Base-by-base conservation (phyloP, 257 asterid species). In the Linderniella brevidens region DNA sequence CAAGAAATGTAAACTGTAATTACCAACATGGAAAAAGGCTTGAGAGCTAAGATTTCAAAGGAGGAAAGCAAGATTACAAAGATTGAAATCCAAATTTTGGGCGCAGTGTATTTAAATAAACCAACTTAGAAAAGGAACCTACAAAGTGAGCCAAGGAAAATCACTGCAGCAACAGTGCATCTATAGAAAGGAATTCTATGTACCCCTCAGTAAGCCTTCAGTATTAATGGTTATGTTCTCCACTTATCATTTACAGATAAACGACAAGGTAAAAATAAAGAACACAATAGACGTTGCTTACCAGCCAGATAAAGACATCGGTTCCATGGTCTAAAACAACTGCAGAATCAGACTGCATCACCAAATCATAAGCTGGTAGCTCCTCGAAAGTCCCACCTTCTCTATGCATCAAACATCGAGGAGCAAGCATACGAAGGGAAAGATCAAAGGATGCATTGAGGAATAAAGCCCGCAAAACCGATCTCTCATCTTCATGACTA, bases 251-350 rank as follows among this genome's bases (percentile, higher is more conserved):
- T 25, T 6, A 25, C 32, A 25, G 32, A 25, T 2, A 25, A 25
- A 6, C 32, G 6, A 25, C 3, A 25, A 25, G 32, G 17, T 14
- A 36, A 64, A 20, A 37, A 19, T 43, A 49, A 13, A 39, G 40
- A 58, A 16, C 20, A 48, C 11, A 42, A 49, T 39, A 29, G 32
- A 45, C 42, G 4, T n/a, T 20, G 16, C 76, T 35, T 73, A 86
- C 97, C 98, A 88, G 70, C 98, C 98, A 88, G 70, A 88, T 78
- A 74, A 88, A 88, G 68, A 88, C 84, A 69, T 88, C 98, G 14
- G 98, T 84, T 57, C 98, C 98, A 41, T 88, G 95, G 66, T 88
- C 98, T 60, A 88, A 95, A 74, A 88, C 94, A 52, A 84, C 95
- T 11, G 98, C 98, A 48, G 94, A 78, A 72, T 84, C 98, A 52